These are phyloP conservation scores for Chernovozyma sophiae-reginae DNA, from an alignment of 1,139 yeast species.

Conservation along the genomic window DNA sequence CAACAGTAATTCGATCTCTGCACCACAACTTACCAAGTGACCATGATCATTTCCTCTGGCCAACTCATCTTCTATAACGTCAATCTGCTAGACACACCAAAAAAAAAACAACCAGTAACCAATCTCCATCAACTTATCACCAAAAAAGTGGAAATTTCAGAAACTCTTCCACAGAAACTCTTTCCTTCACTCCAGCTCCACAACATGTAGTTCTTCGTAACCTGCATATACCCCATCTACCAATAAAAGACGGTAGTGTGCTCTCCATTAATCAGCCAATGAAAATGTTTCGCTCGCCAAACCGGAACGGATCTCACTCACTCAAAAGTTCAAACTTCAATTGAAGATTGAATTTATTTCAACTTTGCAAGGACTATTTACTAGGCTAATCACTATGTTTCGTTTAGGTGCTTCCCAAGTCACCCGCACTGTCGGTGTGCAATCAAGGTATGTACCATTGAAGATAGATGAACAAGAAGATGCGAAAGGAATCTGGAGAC, in stretches of 20 bases:
- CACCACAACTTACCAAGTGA: too few relatives aligned
- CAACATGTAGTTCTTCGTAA: too few relatives aligned
- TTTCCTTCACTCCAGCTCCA: too few relatives aligned
- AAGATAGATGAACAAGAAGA: neutral
- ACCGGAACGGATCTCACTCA: conserved; percentile 4
- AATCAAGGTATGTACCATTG: conserved; percentile 46
- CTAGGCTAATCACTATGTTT: conserved; percentile 39
- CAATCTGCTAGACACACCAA: too few relatives aligned
- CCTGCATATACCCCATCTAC: conserved; percentile 4
- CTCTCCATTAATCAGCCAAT: conserved; percentile 5
- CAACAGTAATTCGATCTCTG: too few relatives aligned
- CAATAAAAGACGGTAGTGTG: conserved; percentile 2
- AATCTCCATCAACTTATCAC: too few relatives aligned
- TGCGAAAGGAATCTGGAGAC: conserved; percentile 4
- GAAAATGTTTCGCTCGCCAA: conserved; percentile 4
- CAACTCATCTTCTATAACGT: too few relatives aligned
- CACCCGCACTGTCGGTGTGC: conserved; percentile 53
- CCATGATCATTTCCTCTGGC: too few relatives aligned
- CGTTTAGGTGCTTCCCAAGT: conserved; percentile 61
- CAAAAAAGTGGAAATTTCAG: too few relatives aligned
- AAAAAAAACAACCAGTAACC: too few relatives aligned
- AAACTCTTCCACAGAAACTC: too few relatives aligned
- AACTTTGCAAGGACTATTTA: neutral
- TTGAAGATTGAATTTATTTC: neutral
- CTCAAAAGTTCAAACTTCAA: neutral